Evolutionary conservation across 257 asterid genomes (phyloP).

Genomic region (Nicotiana obtusifolia): DNA sequence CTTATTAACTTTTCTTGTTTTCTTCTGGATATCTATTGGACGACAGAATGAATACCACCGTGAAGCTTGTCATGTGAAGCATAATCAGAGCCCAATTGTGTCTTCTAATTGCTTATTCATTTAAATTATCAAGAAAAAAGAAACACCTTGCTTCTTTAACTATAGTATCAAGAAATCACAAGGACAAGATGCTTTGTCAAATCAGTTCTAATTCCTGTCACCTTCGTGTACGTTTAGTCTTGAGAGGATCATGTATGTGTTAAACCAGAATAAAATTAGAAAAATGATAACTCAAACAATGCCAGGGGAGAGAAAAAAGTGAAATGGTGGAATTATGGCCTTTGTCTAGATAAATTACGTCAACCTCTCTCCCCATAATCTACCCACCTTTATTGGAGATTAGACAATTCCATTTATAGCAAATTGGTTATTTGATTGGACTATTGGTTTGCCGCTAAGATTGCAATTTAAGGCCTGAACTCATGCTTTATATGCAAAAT

Average conservation of each 20-base stretch:
- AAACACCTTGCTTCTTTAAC: background rate
- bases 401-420: background rate
- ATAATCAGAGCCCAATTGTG: background rate
- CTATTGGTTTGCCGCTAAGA: background rate
- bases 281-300: background rate
- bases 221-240: background rate
- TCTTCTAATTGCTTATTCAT: background rate
- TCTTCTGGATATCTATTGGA: background rate
- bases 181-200: background rate
- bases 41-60: background rate
- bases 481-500: background rate
- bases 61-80: background rate
- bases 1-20: background rate
- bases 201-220: background rate
- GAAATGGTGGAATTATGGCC: background rate
- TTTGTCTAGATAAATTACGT: background rate
- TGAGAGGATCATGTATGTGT: background rate
- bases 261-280: background rate
- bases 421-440: background rate
- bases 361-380: background rate
- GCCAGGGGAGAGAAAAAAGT: background rate
- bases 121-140: background rate
- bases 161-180: background rate
- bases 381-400: background rate
- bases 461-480: slow-evolving; percentile 5